phyloP scores from a whole-genome alignment of 2,329 filamentous ascomycete species.

The Huntiella decipiens region DNA sequence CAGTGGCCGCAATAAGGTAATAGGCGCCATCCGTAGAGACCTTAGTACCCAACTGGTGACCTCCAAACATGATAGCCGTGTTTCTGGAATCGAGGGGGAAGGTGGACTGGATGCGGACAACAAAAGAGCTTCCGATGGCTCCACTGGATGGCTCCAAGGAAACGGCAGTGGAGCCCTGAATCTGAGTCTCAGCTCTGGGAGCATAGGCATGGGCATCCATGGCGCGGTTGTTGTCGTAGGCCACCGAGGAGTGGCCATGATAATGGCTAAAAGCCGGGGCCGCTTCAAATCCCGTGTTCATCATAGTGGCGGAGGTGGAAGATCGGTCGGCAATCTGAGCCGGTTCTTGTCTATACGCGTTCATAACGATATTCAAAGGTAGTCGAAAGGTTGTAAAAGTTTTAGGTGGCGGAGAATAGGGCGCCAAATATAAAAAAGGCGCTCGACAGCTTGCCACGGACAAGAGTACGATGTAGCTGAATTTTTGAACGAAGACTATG shows the following conservation, averaged over 20 bases:
- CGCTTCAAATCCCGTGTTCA: background rate
- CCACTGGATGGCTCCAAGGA: slow-evolving; percentile 43
- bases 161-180: background rate
- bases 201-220: background rate
- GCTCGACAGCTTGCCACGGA: too few relatives aligned
- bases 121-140: slow-evolving; percentile 47
- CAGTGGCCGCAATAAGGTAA: slow-evolving; percentile 54
- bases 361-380: background rate
- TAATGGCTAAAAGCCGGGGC: background rate
- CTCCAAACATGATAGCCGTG: slow-evolving; percentile 1
- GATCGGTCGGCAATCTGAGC: background rate
- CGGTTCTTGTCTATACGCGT: background rate
- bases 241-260: background rate
- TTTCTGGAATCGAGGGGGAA: slow-evolving; percentile 21
- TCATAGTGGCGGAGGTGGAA: background rate
- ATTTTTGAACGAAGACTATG: too few relatives aligned
- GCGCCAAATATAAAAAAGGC: too few relatives aligned
- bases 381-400: too few relatives aligned
- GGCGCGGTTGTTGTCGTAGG: background rate
- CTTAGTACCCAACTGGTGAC: background rate
- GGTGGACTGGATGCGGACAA: slow-evolving; percentile 54
- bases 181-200: background rate
- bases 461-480: too few relatives aligned
- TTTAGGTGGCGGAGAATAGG: too few relatives aligned
- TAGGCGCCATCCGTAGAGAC: background rate